Percentiles rank a stretch among this genome's conserved stretches.
Conservation (phyloP, 2,329 filamentous ascomycete species). For the Blastomyces silverae region DNA sequence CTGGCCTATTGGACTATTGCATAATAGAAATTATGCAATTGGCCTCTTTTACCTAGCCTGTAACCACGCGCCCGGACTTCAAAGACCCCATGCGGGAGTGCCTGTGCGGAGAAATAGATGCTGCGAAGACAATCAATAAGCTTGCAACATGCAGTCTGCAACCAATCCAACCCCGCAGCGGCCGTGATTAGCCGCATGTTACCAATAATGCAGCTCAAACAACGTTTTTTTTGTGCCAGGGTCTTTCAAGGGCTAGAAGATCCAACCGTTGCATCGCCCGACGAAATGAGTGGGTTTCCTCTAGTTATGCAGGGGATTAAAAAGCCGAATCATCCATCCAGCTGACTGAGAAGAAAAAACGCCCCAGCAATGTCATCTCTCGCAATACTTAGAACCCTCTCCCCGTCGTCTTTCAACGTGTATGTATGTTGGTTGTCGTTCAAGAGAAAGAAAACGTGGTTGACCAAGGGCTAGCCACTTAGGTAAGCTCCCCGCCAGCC, state of each 20-base stretch:
- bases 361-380: not conserved
- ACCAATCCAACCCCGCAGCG: not conserved
- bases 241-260: not conserved
- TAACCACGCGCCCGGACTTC: too few species aligned
- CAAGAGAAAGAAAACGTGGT: not conserved
- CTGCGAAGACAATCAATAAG: not conserved
- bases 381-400: not conserved
- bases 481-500: slow-evolving; percentile 25
- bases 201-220: not conserved
- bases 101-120: not conserved
- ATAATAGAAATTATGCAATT: too few species aligned
- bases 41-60: not conserved
- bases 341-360: not conserved
- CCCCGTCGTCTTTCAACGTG: not conserved
- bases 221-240: not conserved
- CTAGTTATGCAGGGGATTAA: not conserved
- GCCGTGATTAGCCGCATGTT: slow-evolving; percentile 1
- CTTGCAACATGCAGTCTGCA: not conserved
- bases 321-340: not conserved
- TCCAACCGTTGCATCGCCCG: not conserved
- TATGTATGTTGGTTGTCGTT: not conserved
- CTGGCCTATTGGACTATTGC: too few species aligned
- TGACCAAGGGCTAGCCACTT: slow-evolving; percentile 27
- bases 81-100: too few species aligned
- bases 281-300: not conserved